phyloP scores from a whole-genome alignment of 768 basidiomycete genomes.

The Xanthoconium purpureum region DNA sequence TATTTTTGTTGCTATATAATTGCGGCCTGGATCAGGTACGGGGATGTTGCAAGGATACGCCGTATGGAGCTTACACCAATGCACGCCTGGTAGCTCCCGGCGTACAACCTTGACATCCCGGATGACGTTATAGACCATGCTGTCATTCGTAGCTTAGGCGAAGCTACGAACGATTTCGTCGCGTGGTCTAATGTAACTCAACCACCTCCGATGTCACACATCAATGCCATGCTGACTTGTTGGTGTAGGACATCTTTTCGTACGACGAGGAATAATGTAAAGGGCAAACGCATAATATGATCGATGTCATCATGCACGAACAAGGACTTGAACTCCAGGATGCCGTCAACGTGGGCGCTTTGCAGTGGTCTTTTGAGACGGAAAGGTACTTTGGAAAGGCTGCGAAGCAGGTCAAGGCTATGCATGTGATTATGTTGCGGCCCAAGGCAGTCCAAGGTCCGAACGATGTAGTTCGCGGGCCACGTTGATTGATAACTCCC shows the following conservation, averaged over 20 bases:
- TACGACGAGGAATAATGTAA: constrained; percentile 82
- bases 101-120: constrained; percentile 73
- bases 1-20: too few relatives aligned
- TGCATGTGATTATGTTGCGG: constrained; percentile 54
- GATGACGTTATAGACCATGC: constrained; percentile 81
- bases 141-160: constrained; percentile 58
- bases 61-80: too few relatives aligned
- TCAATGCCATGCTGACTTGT: neutral
- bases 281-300: constrained; percentile 84
- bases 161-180: constrained; percentile 78
- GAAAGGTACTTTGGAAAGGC: constrained; percentile 68
- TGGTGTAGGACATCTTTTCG: constrained; percentile 72
- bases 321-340: constrained; percentile 66
- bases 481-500: neutral
- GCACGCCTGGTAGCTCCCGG: too few relatives aligned
- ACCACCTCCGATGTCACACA: neutral
- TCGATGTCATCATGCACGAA: constrained; percentile 72
- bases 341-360: constrained; percentile 69
- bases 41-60: too few relatives aligned
- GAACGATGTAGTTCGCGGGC: neutral
- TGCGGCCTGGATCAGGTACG: too few relatives aligned
- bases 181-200: constrained; percentile 50
- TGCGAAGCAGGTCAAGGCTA: constrained; percentile 54
- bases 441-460: constrained; percentile 26
- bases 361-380: constrained; percentile 76